Percentiles rank a stretch among this genome's conserved stretches.
phyloP scores from a whole-genome alignment of 2,329 filamentous ascomycete species.

The Diaporthe amygdali region DNA sequence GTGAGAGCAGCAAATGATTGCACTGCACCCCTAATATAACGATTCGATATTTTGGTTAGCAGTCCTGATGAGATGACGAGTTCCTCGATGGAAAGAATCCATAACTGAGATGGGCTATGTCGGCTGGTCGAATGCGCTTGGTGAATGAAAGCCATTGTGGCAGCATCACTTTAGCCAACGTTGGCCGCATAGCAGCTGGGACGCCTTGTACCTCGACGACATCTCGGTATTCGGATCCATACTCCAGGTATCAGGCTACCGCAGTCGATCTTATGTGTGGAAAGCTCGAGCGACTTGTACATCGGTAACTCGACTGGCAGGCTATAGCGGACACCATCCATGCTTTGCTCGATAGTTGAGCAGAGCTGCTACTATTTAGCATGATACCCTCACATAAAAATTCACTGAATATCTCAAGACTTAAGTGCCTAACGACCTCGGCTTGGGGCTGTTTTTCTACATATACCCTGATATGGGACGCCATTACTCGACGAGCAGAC shows the following conservation, averaged over 20 bases:
- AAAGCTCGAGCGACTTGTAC: not conserved
- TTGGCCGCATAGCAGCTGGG: not conserved
- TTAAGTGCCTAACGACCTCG: not conserved
- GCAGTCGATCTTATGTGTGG: not conserved
- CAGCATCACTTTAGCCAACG: too few species aligned
- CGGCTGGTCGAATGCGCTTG: not conserved
- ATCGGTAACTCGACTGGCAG: not conserved
- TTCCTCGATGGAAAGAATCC: too few species aligned
- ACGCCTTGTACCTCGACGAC: not conserved
- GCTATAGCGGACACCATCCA: not conserved
- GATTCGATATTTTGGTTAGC: not conserved
- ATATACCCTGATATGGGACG: not conserved
- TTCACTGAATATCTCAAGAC: not conserved
- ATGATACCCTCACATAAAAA: not conserved
- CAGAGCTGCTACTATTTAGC: not conserved
- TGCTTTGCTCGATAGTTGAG: not conserved
- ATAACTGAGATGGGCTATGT: not conserved
- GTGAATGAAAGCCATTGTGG: too few species aligned
- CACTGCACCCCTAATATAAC: not conserved
- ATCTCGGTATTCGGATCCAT: too few species aligned
- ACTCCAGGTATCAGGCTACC: not conserved
- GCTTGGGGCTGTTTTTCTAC: not conserved
- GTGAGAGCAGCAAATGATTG: slow-evolving; percentile 45
- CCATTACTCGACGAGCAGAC: not conserved
- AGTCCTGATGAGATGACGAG: not conserved